A percentile compares a stretch with the other conserved stretches of the same genome.
These are phyloP conservation scores for Hypsizygus ulmarius DNA, from an alignment of 1,284 basidiomycete species.

Conservation along the genomic window DNA sequence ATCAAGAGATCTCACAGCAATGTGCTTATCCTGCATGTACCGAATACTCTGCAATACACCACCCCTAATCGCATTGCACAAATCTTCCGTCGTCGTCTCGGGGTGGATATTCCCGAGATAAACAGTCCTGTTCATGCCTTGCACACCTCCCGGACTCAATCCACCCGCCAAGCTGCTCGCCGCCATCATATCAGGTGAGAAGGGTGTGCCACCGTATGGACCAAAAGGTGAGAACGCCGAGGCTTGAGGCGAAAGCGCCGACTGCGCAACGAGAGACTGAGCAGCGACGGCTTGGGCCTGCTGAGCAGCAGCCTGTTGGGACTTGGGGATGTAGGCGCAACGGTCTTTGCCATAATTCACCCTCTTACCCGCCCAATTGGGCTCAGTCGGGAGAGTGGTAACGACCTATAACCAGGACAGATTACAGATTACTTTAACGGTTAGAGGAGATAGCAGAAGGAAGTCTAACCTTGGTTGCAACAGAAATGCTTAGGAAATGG, in stretches of 20 bases:
- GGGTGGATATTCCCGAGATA: constrained; percentile 94
- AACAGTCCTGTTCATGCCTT: constrained; percentile 80
- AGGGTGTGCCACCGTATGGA: constrained; percentile 35
- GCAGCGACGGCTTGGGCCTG: constrained; percentile 81
- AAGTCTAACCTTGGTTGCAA: constrained; percentile 80
- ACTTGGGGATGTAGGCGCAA: constrained; percentile 91
- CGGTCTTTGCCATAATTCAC: constrained; percentile 96
- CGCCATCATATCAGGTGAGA: constrained; percentile 46
- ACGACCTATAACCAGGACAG: constrained; percentile 62
- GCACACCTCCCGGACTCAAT: constrained; percentile 5
- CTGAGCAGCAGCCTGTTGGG: constrained; percentile 80
- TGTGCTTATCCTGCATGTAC: constrained; percentile 93
- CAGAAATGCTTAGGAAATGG: constrained; percentile 90
- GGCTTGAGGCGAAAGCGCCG: constrained; percentile 36
- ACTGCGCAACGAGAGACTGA: constrained; percentile 70
- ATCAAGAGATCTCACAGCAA: constrained; percentile 62
- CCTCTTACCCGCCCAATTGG: constrained; percentile 89
- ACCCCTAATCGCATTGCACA: constrained; percentile 92
- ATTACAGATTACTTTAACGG: background rate
- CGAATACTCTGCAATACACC: constrained; percentile 88
- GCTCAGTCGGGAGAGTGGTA: constrained; percentile 83
- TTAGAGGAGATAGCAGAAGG: background rate
- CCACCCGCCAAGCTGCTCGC: constrained; percentile 7
- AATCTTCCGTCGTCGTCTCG: constrained; percentile 87
- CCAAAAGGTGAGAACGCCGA: constrained; percentile 44